These are phyloP conservation scores for Lactarius akahatsu DNA, from an alignment of 768 basidiomycete genomes.

Conservation along the genomic window DNA sequence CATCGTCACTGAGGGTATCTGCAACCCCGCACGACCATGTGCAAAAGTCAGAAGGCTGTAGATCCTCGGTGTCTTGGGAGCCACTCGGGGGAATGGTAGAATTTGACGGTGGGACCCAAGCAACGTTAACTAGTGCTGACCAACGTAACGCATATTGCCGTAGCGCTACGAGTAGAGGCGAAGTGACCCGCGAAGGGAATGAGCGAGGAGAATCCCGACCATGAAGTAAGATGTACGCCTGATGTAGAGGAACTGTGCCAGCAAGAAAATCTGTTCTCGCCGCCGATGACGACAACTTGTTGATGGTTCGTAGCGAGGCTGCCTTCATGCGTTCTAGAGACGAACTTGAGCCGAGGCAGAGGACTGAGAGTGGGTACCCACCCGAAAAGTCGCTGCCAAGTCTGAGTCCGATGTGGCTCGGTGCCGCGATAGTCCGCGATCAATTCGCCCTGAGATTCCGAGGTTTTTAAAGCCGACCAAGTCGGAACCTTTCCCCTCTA, in stretches of 20 bases:
- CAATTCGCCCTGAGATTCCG: neutral
- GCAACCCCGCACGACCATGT: constrained; percentile 44
- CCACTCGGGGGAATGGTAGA: constrained; percentile 24
- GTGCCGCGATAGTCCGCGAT: neutral
- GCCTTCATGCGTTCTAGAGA: constrained; percentile 11
- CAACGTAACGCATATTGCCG: constrained; percentile 44
- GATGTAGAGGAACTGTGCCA: constrained; percentile 25
- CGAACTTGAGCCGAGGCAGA: neutral
- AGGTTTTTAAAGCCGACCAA: neutral
- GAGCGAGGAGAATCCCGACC: constrained; percentile 16
- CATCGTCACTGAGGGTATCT: constrained; percentile 48
- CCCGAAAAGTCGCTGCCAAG: neutral
- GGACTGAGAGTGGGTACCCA: neutral
- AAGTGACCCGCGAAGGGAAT: constrained; percentile 25
- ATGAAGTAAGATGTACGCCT: constrained; percentile 27
- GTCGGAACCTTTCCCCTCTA: neutral
- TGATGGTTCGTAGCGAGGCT: neutral
- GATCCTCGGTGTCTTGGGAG: constrained; percentile 29
- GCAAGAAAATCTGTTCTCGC: constrained; percentile 12
- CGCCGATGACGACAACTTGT: neutral
- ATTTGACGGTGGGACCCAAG: constrained; percentile 43
- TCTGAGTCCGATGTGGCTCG: constrained; percentile 3
- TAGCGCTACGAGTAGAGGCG: constrained; percentile 50
- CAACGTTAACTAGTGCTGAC: constrained; percentile 62
- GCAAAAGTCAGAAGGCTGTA: constrained; percentile 56